A percentile compares a stretch with the other conserved stretches of the same genome.
Conservation (phyloP, 805 yeast genomes). For the Zygosaccharomyces siamensis region DNA sequence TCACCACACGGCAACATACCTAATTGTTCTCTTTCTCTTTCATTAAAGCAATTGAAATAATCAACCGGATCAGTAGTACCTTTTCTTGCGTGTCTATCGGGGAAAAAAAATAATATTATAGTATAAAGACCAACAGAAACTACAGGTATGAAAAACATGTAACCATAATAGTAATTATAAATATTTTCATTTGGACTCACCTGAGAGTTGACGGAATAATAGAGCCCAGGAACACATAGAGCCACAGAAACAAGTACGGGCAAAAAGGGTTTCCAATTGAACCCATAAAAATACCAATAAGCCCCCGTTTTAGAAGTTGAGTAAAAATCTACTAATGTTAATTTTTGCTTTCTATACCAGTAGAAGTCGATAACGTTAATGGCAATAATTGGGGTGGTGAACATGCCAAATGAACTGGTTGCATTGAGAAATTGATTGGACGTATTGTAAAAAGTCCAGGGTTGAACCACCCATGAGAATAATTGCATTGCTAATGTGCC, state of each 20-base stretch:
- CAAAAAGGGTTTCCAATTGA: constrained; percentile 17
- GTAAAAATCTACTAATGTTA: constrained; percentile 36
- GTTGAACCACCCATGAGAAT: constrained; percentile 38
- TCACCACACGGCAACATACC: constrained; percentile 16
- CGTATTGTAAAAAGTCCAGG: constrained; percentile 39
- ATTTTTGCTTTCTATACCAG: constrained; percentile 30
- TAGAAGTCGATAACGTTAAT: constrained; percentile 37
- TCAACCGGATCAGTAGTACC: constrained; percentile 19
- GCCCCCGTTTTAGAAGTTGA: constrained; percentile 23
- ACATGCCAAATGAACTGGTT: constrained; percentile 38
- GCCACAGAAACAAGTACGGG: constrained; percentile 15
- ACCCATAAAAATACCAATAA: constrained; percentile 21
- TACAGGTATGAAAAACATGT: constrained; percentile 22
- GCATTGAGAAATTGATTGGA: constrained; percentile 36
- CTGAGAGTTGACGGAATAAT: constrained; percentile 15
- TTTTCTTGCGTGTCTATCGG: constrained; percentile 16
- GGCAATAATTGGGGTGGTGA: constrained; percentile 37
- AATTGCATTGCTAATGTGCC: constrained; percentile 37
- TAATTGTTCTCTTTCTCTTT: constrained; percentile 14
- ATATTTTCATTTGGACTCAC: constrained; percentile 14
- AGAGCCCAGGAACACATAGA: constrained; percentile 23
- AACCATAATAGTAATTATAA: constrained; percentile 23
- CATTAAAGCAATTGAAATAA: constrained; percentile 23
- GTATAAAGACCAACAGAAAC: constrained; percentile 16
- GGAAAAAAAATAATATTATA: constrained; percentile 13